These are phyloP conservation scores for Barbarea vulgaris DNA, from an alignment of 345 rosid genomes.

Conservation along the genomic window DNA sequence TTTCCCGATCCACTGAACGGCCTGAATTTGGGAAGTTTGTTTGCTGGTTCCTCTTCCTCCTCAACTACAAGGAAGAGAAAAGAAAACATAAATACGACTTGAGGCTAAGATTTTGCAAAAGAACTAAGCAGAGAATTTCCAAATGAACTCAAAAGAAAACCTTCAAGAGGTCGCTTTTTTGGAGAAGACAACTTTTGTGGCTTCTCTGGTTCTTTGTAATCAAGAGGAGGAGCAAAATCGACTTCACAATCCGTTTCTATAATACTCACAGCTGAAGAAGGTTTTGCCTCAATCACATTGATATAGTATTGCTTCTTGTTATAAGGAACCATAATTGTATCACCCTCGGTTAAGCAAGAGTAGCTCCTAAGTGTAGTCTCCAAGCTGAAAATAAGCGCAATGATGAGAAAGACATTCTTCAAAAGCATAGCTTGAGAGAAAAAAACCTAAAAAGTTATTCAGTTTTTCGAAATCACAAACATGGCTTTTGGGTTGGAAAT, in stretches of 20 bases:
- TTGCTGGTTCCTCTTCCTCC: conserved; percentile 54
- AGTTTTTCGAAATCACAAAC: conserved; percentile 41
- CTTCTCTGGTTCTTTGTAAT: conserved; percentile 61
- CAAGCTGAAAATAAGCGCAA: conserved; percentile 48
- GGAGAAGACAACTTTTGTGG: conserved; percentile 35
- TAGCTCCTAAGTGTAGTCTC: conserved; percentile 72
- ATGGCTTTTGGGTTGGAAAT: conserved; percentile 74
- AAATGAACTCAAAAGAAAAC: conserved; percentile 29
- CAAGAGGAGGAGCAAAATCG: conserved; percentile 73
- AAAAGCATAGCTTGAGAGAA: neutral
- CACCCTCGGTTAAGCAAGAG: conserved; percentile 71
- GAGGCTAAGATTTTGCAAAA: neutral
- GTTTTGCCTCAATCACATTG: conserved; percentile 66
- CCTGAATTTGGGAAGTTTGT: conserved; percentile 49
- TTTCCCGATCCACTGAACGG: conserved; percentile 61
- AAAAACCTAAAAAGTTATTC: neutral
- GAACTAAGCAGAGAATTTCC: neutral
- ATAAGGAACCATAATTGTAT: conserved; percentile 66
- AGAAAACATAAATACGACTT: neutral
- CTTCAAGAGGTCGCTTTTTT: conserved; percentile 48
- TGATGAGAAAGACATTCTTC: neutral
- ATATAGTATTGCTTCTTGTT: conserved; percentile 66
- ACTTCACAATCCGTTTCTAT: conserved; percentile 80
- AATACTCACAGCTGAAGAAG: conserved; percentile 62
- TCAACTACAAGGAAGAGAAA: conserved; percentile 31